Evolutionary conservation across 768 basidiomycete genomes (phyloP), one percentile per base, ranked within the genome.

Genomic region (Panellus pusillus): DNA sequence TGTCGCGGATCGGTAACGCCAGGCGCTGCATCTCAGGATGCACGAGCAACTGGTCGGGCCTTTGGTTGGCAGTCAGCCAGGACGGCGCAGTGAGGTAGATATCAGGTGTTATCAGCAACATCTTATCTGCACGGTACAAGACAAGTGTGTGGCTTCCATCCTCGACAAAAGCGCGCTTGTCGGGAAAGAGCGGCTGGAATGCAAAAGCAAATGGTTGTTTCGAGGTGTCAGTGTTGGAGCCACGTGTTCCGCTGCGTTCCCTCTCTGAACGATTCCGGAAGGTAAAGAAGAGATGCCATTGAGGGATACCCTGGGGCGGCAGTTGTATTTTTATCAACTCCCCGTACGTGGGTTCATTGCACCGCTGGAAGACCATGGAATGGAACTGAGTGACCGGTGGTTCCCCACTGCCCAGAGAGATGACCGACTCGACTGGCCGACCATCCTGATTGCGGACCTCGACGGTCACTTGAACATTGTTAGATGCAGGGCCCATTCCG

Each of bases 241-340:
- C 32, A 42, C 70, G 69, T 36, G 72, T 77, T 50, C 68, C 63
- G 14, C 69, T 67, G 40, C 80, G 79, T 44, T 82, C 79, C 42
- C 75, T 70, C 12, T 77, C 79, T 40, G 72, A 73, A 35, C 87
- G 86, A 65, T 92, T 87, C 37, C 91, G 83, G 71, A 98, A 95
- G 0, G 92, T 92, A 73, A 98, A 91, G 78, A 96, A 98, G 13
- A 98, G 72, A 66, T 98, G 96, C 83, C 91, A 94, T 38, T 83
- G 79, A 2, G 86, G 84, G 36, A 86, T 77, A 8, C 82, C 80
- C 9, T 84, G 75, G 12, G 76, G 70, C 18, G 91, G 88, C 9
- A 98, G 70, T 56, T 83, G 79, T 14, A 98, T 74, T 69, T 98
- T 98, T 70, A 98, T 80, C 43, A 98, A 80, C 70, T 98, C 96